Base-by-base conservation (phyloP, 139 green algal genomes). In the Chlorella sp. region DNA sequence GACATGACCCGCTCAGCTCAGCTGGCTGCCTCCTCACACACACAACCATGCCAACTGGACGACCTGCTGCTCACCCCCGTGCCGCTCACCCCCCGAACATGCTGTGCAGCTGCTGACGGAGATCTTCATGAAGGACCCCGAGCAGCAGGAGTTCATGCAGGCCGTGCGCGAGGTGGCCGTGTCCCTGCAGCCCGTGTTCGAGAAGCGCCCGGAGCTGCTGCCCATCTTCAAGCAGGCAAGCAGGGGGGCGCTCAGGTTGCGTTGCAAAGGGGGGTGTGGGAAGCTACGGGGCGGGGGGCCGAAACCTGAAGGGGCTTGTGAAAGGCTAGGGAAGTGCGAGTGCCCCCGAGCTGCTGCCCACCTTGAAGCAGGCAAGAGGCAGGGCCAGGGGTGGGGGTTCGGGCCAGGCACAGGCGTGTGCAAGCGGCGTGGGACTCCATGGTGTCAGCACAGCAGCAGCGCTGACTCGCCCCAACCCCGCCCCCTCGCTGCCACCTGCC, bases 171-270 rank as follows among this genome's bases (percentile, higher is more conserved):
- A 92, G 74, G 83, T 87, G 70, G 46, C 44, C 3, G 43, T 76
- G 1, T 86, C 86, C 36, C 77, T 96, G 46, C 76, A 88, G 72
- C 93, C 94, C 20, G 89, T 95, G 41, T 90, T 96, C 41, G 75
- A 89, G 32, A 92, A 91, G 76, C 65, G 90, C 41, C 93, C 92
- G 8, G 83, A 94, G 82, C 87, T 88, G 68, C 20, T 92, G 17
- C 76, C 85, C 26, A 80, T 94, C 0, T 81, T 97, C 48, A 79
- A 89, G 79, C 81, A 90, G 46, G 43, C 95, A 79, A 80, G 80
- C n/a, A 90, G 94, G 80, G 90, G 92, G 28, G 93, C 95, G 80
- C 67, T n/a, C n/a, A n/a, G n/a, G n/a, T n/a, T n/a, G n/a, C n/a
- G n/a, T 89, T 73, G 65, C 16, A 24, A n/a, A 11, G 64, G 11